Evolutionary conservation across 106 monocot genomes (phyloP).

Genomic region (Vanilla planifolia): DNA sequence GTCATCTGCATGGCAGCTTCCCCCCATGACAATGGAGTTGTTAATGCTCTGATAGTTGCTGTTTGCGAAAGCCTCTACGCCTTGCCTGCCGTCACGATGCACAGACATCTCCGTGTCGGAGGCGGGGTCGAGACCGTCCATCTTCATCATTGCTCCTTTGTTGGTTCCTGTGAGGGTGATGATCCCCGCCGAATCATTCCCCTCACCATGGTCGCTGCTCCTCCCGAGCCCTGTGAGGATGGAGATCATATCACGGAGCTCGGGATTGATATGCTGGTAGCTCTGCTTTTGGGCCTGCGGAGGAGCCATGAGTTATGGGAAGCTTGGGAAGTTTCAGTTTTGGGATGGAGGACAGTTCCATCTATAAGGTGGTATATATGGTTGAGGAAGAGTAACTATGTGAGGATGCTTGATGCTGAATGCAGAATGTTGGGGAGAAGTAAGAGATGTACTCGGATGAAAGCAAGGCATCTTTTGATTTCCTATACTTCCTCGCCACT

Average conservation of each 20-base stretch:
- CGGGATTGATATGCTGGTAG: not conserved
- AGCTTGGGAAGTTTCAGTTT: no score
- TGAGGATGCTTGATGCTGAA: no score
- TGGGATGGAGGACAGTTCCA: no score
- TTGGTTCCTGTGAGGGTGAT: conserved; percentile 43
- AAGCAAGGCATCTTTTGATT: no score
- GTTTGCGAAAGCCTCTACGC: conserved; percentile 31
- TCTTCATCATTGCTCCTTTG: conserved; percentile 45
- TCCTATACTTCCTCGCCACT: no score
- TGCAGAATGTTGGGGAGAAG: no score
- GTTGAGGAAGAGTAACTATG: no score
- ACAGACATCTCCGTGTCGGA: not conserved
- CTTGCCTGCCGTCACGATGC: conserved; percentile 4
- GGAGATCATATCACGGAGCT: conserved; percentile 25
- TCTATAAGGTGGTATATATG: no score
- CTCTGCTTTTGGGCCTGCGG: conserved; percentile 4
- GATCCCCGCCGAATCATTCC: conserved; percentile 13
- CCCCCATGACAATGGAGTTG: conserved; percentile 43
- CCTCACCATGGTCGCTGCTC: not conserved
- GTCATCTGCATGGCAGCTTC: conserved; percentile 38
- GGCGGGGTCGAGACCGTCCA: not conserved
- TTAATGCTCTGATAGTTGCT: conserved; percentile 61
- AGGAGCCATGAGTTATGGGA: not conserved
- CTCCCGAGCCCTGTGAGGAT: conserved; percentile 23
- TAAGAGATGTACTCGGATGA: no score